Base-by-base conservation (phyloP, 805 yeast genomes). In the Pichia ethanolica region DNA sequence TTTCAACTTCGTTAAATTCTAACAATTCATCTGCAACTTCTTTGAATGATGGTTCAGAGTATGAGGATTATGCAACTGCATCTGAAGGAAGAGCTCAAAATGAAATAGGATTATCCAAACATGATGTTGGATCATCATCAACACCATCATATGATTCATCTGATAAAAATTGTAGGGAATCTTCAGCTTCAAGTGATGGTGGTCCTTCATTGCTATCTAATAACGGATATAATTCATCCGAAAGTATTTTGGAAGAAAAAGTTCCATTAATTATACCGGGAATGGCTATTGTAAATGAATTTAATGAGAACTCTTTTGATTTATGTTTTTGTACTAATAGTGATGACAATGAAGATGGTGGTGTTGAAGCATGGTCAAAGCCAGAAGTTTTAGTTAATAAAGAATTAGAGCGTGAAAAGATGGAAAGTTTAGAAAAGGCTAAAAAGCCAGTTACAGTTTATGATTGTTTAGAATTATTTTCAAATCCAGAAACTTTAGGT, bases 401-500 rank as follows among this genome's bases (percentile, higher is more conserved):
- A 1, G 83, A 78, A 53, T 67, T 84, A 38, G 83, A 77, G 53
- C 67, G 62, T n/a, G 72, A 68, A 50, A 75, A 71, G 55, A 52
- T 50, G 34, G 59, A 62, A 66, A 57, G 57, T 9, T 56, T 59
- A 25, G 58, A 60, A 42, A 55, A 56, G 45, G 53, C 59, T 5
- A 67, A 67, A 44, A 64, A 72, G 49, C 71, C 72, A 35, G 75
- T 83, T 25, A 71, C 86, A 0, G 71, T 91, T 20, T 77, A 80
- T 53, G 91, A 86, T 57, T 91, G 98, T 61, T 63, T 91, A 42
- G 74, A 76, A 25, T 62, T 80, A 51, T 91, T 91, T 59, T 79
- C 95, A 20, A 77, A 79, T 45, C 83, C 95, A 0, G 99, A 91
- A 63, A 79, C 89, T 3, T 72, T 91, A 42, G 88, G 97, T 12